Percentiles rank a stretch among this genome's conserved stretches.
Conservation (phyloP, 192 early-diverging fungal genomes). For the Umbelopsis ramanniana region DNA sequence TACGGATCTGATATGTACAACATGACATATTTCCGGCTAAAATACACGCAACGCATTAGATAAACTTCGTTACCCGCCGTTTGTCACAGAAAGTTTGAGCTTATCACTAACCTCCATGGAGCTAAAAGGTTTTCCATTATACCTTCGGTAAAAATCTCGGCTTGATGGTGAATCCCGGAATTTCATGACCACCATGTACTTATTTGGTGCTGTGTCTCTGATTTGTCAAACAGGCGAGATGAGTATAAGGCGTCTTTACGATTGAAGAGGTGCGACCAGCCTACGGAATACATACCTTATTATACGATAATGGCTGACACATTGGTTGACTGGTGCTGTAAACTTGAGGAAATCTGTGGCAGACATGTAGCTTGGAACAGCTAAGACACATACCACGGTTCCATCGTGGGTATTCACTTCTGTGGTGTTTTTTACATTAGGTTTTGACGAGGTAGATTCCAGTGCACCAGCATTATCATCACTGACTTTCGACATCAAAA, state of each 20-base stretch:
- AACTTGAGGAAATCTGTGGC: conserved; percentile 90
- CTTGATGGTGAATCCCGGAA: conserved; percentile 68
- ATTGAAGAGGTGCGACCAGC: no score
- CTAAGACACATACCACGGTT: conserved; percentile 73
- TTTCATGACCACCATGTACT: conserved; percentile 87
- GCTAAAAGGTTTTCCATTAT: conserved; percentile 85
- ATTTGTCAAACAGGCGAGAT: conserved; percentile 27
- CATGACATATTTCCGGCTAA: conserved; percentile 77
- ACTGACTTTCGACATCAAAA: conserved; percentile 20
- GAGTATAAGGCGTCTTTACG: conserved; percentile 15
- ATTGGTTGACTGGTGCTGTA: conserved; percentile 68
- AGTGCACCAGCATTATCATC: conserved; percentile 25
- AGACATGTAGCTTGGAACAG: conserved; percentile 89
- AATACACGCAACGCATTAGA: neutral
- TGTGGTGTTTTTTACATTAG: neutral
- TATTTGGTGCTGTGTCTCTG: conserved; percentile 82
- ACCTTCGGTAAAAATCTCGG: conserved; percentile 71
- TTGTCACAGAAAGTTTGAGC: neutral
- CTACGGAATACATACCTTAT: conserved; percentile 45
- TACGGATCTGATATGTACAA: conserved; percentile 79
- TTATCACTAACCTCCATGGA: conserved; percentile 67
- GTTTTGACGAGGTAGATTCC: conserved; percentile 7
- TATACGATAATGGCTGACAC: conserved; percentile 78
- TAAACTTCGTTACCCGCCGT: neutral
- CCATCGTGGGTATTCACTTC: conserved; percentile 33